A percentile compares a stretch with the other conserved stretches of the same genome.
phyloP scores from a whole-genome alignment of 257 asterid species.

The Echites panduratus region DNA sequence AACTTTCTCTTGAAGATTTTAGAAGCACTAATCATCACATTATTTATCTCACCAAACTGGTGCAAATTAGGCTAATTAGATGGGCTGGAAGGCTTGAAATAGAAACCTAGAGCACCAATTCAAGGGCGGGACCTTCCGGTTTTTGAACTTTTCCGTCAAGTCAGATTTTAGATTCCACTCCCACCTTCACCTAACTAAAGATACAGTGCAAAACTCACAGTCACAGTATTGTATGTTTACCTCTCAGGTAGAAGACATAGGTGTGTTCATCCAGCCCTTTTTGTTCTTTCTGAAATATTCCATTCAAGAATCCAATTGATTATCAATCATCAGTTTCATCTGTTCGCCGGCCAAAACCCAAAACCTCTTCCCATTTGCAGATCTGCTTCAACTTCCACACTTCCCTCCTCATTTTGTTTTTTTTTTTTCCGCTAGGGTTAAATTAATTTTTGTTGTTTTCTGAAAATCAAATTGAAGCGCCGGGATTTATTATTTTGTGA shows the following conservation, averaged over 20 bases:
- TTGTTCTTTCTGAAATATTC: background rate
- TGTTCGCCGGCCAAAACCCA: conserved; percentile 4
- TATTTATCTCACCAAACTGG: too few relatives aligned
- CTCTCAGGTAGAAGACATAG: background rate
- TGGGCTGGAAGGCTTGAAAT: background rate
- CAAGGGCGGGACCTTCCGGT: conserved; percentile 9
- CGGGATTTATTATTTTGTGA: background rate
- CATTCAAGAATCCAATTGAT: background rate
- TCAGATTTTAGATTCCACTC: background rate
- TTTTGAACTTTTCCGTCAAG: conserved; percentile 2
- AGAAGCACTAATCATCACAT: too few relatives aligned
- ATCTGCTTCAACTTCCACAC: conserved; percentile 1
- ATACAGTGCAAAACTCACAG: background rate
- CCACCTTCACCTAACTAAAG: background rate
- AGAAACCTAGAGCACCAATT: background rate
- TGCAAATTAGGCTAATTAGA: background rate
- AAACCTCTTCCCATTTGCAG: conserved; percentile 1
- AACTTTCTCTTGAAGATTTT: too few relatives aligned
- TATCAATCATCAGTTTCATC: background rate
- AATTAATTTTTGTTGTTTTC: background rate
- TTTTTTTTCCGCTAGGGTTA: background rate
- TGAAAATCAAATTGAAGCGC: background rate
- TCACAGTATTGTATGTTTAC: background rate
- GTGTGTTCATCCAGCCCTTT: too few relatives aligned
- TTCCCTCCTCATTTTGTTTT: background rate